Evolutionary conservation across 73 alveolate species (phyloP).

Genomic region (Tetrahymena malaccensis): DNA sequence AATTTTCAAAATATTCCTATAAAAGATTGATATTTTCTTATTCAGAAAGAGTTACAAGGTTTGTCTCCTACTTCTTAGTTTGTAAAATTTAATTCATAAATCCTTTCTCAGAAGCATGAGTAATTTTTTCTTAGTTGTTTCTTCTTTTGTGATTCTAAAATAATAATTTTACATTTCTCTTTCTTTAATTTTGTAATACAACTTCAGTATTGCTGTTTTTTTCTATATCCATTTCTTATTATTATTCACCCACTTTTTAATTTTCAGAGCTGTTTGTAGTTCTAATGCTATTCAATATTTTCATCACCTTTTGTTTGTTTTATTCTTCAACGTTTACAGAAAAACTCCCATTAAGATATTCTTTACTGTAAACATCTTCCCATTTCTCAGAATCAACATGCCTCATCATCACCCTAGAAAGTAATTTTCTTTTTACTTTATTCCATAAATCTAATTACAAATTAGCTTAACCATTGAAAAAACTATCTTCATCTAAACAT

Average conservation of each 20-base stretch:
- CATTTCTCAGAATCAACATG: not conserved
- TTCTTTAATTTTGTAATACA: not conserved
- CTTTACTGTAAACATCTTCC: not conserved
- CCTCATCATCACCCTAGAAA: not conserved
- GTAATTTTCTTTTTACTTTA: not conserved
- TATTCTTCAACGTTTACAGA: not conserved
- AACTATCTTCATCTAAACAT: not conserved
- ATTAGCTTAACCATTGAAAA: not conserved
- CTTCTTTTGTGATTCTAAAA: not conserved
- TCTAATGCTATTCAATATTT: not conserved
- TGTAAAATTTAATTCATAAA: not conserved
- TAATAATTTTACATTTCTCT: not conserved
- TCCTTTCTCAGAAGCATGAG: not conserved
- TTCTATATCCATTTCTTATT: not conserved
- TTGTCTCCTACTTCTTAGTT: not conserved
- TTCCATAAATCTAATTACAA: not conserved
- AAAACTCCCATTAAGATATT: not conserved
- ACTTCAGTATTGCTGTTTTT: not conserved
- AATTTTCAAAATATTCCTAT: not conserved
- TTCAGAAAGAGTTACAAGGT: not conserved
- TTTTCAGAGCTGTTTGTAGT: not conserved
- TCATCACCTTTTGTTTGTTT: not conserved
- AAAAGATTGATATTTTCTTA: not conserved
- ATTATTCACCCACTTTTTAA: not conserved
- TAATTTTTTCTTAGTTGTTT: not conserved